These are phyloP conservation scores for Marchantia polymorpha DNA, from an alignment of 225 moss, liverwort and hornwort genomes.

Conservation along the genomic window DNA sequence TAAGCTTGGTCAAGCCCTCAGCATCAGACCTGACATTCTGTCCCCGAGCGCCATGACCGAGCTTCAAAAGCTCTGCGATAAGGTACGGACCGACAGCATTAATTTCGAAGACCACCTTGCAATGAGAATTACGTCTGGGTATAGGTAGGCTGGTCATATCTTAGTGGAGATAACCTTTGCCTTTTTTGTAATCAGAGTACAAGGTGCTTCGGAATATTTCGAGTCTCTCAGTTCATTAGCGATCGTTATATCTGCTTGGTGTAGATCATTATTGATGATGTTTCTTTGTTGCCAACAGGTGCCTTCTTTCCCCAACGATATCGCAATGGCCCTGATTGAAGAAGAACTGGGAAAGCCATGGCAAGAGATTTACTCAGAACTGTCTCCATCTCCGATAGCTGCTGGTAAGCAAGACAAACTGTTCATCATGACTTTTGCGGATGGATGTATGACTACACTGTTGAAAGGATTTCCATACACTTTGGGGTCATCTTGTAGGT, in stretches of 20 bases:
- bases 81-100: conserved; percentile 41
- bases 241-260: too few relatives aligned
- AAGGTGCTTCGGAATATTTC: background rate
- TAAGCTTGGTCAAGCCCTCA: conserved; percentile 97
- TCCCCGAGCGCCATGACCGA: conserved; percentile 99
- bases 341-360: conserved; percentile 88
- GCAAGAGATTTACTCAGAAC: conserved; percentile 85
- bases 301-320: conserved; percentile 81
- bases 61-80: conserved; percentile 99
- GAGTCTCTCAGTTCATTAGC: background rate
- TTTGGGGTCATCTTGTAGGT: background rate
- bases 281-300: conserved; percentile 45
- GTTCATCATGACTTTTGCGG: background rate
- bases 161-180: too few relatives aligned
- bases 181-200: too few relatives aligned
- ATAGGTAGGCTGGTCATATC: too few relatives aligned
- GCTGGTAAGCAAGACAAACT: conserved; percentile 52
- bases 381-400: conserved; percentile 87
- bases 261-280: too few relatives aligned
- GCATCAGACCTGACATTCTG: conserved; percentile 93
- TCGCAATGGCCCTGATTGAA: conserved; percentile 89
- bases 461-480: background rate
- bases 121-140: too few relatives aligned
- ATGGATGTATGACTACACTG: background rate
- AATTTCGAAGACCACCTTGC: too few relatives aligned